phyloP scores from a whole-genome alignment of 2,329 filamentous ascomycete genomes.

The Ophiocordyceps camponoti-leonardi region DNA sequence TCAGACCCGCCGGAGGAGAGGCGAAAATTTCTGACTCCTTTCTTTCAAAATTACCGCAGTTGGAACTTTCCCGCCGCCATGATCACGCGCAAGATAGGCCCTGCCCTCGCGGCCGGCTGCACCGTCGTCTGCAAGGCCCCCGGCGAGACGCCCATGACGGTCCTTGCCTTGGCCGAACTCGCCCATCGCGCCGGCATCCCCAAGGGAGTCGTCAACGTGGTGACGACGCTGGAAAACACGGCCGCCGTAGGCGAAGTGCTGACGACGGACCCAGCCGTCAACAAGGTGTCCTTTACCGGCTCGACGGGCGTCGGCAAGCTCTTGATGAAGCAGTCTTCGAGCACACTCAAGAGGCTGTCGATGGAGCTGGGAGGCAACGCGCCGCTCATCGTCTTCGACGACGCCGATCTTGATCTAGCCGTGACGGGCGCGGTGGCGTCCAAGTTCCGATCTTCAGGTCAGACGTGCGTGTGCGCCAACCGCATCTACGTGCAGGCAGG shows the following conservation, averaged over 20 bases:
- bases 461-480: slow-evolving; percentile 89
- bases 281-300: slow-evolving; percentile 90
- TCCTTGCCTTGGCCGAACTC: slow-evolving; percentile 74
- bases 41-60: slow-evolving; percentile 10
- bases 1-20: not conserved
- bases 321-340: slow-evolving; percentile 77
- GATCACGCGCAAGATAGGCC: slow-evolving; percentile 53
- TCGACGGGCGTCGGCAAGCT: slow-evolving; percentile 51
- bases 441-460: slow-evolving; percentile 89
- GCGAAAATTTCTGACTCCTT: too few species aligned
- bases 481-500: slow-evolving; percentile 63
- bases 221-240: slow-evolving; percentile 68
- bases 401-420: slow-evolving; percentile 73
- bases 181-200: slow-evolving; percentile 77
- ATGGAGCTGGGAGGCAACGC: slow-evolving; percentile 92
- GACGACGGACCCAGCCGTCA: slow-evolving; percentile 54
- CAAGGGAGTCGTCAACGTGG: slow-evolving; percentile 75
- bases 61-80: slow-evolving; percentile 80
- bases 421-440: slow-evolving; percentile 68
- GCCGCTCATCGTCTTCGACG: slow-evolving; percentile 93
- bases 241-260: slow-evolving; percentile 59
- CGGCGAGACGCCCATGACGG: slow-evolving; percentile 81
- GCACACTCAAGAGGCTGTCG: slow-evolving; percentile 67
- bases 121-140: slow-evolving; percentile 87
- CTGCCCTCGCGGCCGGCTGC: slow-evolving; percentile 82